Conservation (phyloP, 805 yeast species). For the Zygoascus biomembranicola region DNA sequence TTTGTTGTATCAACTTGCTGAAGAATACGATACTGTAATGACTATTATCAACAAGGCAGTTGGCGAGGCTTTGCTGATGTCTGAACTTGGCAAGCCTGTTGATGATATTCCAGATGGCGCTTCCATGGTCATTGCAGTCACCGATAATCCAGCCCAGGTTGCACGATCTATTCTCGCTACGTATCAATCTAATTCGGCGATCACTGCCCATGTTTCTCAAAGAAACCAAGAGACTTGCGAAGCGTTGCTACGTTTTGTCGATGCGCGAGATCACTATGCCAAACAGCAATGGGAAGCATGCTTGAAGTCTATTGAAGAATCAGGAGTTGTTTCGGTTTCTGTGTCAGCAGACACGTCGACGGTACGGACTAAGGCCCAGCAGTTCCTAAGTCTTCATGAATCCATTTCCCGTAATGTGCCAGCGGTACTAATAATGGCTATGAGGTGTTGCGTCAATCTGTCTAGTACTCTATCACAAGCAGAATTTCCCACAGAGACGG, state of each 20-base stretch:
- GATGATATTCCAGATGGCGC: slow-evolving; percentile 25
- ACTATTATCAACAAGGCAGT: slow-evolving; percentile 63
- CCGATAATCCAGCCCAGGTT: slow-evolving; percentile 30
- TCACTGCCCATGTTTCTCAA: slow-evolving; percentile 46
- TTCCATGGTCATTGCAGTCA: slow-evolving; percentile 25
- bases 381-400: slow-evolving; percentile 56
- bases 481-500: slow-evolving; percentile 37
- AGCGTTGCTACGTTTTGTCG: slow-evolving; percentile 55
- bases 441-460: slow-evolving; percentile 65
- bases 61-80: slow-evolving; percentile 66
- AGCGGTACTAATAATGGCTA: slow-evolving; percentile 64
- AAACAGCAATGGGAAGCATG: slow-evolving; percentile 51
- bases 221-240: slow-evolving; percentile 58
- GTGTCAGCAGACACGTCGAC: slow-evolving; percentile 38
- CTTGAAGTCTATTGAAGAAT: slow-evolving; percentile 44
- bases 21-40: slow-evolving; percentile 77
- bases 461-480: slow-evolving; percentile 32
- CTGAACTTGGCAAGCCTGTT: slow-evolving; percentile 58
- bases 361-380: slow-evolving; percentile 63
- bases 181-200: slow-evolving; percentile 47
- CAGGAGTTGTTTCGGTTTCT: slow-evolving; percentile 60
- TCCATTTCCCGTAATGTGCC: slow-evolving; percentile 74
- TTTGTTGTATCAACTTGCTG: slow-evolving; percentile 76
- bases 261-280: slow-evolving; percentile 54
- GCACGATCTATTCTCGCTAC: slow-evolving; percentile 32